Base-by-base conservation (phyloP, 306 rosid genomes). In the Corylus heterophylla region DNA sequence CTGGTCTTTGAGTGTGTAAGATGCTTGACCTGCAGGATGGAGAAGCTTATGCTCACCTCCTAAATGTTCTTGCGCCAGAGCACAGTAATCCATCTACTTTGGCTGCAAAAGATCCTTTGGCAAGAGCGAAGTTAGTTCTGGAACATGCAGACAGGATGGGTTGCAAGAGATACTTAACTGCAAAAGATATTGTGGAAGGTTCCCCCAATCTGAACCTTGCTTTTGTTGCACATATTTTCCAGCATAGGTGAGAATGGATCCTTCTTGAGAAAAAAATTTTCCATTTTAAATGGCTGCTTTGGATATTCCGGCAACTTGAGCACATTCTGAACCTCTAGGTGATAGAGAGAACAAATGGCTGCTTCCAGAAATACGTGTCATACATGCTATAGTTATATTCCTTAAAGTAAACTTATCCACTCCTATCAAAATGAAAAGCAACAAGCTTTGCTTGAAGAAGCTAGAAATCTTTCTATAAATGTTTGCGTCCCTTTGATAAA, bases 191-290 rank as follows among this genome's bases (percentile, higher is more conserved):
- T 22, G 86, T 95, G 73, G 99, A 95, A 88, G 99, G 98, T 74
- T 95, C 98, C 50, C 98, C 98, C n/a, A 95, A 95, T 82, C 97
- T 95, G 58, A 95, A 95, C 81, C 97, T 95, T 76, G 98, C 99
- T 66, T 95, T 95, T 82, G 99, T 95, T 42, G 99, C 99, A 20
- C 99, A 93, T 80, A 83, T 95, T 75, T 95, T 95, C 87, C 98
- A 95, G 89, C 93, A 84, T 64, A 95, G 99, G 99, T 94, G 88
- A 88, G 89, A 54, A 69, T 75, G 70, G 37, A 31, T 58, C 75
- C 42, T 37, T 77, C 74, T 75, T 76, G 39, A 77, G 66, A 64
- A 69, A 47, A 73, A 27, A 20, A 50, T 54, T 31, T 31, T 42
- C 3, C 16, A 42, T 81, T 76, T 52, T 18, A 20, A 73, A 27